These are phyloP conservation scores for Metarhizium robertsii DNA, from an alignment of 2,329 filamentous ascomycete genomes.

Conservation along the genomic window DNA sequence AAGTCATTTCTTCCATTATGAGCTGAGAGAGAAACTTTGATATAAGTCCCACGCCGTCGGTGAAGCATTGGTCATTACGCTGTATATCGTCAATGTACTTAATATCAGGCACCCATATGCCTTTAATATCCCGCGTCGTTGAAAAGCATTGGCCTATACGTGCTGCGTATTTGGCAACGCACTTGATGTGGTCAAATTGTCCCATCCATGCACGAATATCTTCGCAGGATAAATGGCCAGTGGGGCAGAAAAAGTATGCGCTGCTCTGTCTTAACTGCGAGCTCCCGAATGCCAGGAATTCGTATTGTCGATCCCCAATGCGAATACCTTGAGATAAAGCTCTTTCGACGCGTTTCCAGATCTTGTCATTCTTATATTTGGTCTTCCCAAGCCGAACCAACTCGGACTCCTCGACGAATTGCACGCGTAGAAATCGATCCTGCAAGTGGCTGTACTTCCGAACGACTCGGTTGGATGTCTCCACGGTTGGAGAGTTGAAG, in stretches of 20 bases:
- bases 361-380: slow-evolving; percentile 50
- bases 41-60: slow-evolving; percentile 91
- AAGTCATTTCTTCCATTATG: slow-evolving; percentile 59
- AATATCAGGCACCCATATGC: slow-evolving; percentile 49
- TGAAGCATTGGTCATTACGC: slow-evolving; percentile 63
- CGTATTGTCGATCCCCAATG: slow-evolving; percentile 72
- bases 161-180: slow-evolving; percentile 83
- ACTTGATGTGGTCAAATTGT: slow-evolving; percentile 67
- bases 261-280: slow-evolving; percentile 90
- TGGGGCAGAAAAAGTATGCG: slow-evolving; percentile 83
- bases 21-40: slow-evolving; percentile 67
- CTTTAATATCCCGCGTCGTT: slow-evolving; percentile 68
- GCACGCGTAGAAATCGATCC: slow-evolving; percentile 80
- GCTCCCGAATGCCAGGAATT: slow-evolving; percentile 91
- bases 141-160: slow-evolving; percentile 93
- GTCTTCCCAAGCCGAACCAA: slow-evolving; percentile 46
- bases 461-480: slow-evolving; percentile 81
- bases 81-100: slow-evolving; percentile 62
- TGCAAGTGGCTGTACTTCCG: slow-evolving; percentile 57
- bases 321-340: slow-evolving; percentile 69
- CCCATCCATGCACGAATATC: slow-evolving; percentile 84
- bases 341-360: slow-evolving; percentile 66
- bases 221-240: slow-evolving; percentile 55
- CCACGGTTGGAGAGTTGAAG: slow-evolving; percentile 66
- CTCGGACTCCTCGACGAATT: slow-evolving; percentile 74